Evolutionary conservation across 2,329 filamentous ascomycete species (phyloP), one percentile per base, ranked within the genome.

Genomic region (Claviceps sp.): DNA sequence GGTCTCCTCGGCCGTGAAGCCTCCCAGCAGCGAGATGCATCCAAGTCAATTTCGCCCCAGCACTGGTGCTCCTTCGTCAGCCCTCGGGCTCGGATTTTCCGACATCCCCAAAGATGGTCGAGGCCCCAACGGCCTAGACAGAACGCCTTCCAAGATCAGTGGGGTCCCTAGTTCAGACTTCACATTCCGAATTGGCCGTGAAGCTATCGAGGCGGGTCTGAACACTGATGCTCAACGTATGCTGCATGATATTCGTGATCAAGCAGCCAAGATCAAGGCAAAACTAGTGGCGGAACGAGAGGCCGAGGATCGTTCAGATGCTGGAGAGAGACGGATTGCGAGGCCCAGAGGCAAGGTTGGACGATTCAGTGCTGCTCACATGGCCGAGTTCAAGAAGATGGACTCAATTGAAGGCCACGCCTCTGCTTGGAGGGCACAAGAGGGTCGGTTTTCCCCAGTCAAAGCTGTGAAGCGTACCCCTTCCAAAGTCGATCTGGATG

Each of bases 331-430:
- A 57, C 88, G 82, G 66, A 86, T 95, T 61, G 90, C 86, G 6
- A 80, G 81, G 58, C 81, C 90, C 13, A 94, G 84, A 69, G 83
- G 87, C 58, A 90, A 84, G 64, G 77, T 80, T 49, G 73, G 82
- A 47, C 83, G 91, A 45, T 97, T 84, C 69, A 95, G 88, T 64
- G 84, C 88, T 56, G 82, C 80, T 39, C 91, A 97, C 65, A 85
- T 87, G 79, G 82, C 83, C 48, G 80, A 91, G 62, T 96, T 97
- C 71, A 88, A 88, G 69, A 97, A 95, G 74, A 96, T 97, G 91
- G 89, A 95, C 64, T 96, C 90, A 2, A 96, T 97, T 62, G 87
- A 82, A 44, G 83, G 83, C 55, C 90, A 96, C 64, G 76, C 88
- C 8, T 95, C 90, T 11, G 79, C 84, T 16, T 93, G 83, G 71